Base-by-base conservation (phyloP, 2,329 filamentous ascomycete species). In the Penicillium sp. region DNA sequence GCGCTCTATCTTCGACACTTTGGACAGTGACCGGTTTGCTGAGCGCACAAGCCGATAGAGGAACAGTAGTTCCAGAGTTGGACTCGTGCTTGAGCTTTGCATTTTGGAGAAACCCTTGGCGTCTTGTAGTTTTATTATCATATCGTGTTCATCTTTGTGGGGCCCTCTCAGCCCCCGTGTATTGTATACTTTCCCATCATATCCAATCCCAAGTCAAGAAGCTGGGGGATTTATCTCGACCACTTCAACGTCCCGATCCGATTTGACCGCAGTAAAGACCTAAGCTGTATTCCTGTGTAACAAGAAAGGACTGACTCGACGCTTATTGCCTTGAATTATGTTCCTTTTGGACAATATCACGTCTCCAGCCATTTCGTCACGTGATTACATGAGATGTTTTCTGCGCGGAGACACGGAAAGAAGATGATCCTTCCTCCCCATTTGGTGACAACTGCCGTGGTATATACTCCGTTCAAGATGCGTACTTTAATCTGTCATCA, bases 1-100 rank as follows among this genome's bases (percentile, higher is more conserved):
- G 19, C 65, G 66, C 25, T 69, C 72, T 4, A 62, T 78, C 45
- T 62, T 68, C 49, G 69, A 74, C 45, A 58, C 72, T 49, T 56
- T 80, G 57, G 69, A 74, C 31, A 75, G 67, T 54, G 74, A 77
- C 53, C 69, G 71, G 35, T 72, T 75, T 50, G 64, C 67, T 26
- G 65, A 76, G 46, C 70, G 68, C 46, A 75, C 71, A 54, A 67
- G 69, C 19, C 72, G 61, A 19, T 64, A 50, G 33, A 39, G 26
- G 54, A 45, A 54, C 39, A 26, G 29, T 35, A 44, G 44, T 42
- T 21, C 19, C 10, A 29, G 21, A 25, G 4, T 42, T 50, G 33
- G 26, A 37, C 29, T 25, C 25, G 57, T 31, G 39, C 23, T 53
- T 45, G 51, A 44, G 47, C 51, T 54, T 55, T 57, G 55, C 60